Base-by-base conservation (phyloP, 176 grass and related monocot species). In the Urochloa ruziziensis region DNA sequence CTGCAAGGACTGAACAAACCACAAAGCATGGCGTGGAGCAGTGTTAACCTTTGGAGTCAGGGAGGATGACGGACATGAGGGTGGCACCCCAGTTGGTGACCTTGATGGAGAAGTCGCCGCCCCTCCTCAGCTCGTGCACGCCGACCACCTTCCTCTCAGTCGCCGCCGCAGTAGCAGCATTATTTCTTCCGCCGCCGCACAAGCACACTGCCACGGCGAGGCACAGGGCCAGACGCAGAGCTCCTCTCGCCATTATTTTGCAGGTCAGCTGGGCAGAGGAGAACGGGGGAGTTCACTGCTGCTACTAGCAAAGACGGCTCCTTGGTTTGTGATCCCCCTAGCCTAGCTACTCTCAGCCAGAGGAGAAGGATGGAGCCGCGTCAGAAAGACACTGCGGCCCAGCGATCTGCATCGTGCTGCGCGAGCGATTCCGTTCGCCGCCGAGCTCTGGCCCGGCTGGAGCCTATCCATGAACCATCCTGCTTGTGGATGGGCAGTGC, bases 1-100 rank as follows among this genome's bases (percentile, higher is more conserved):
- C n/a, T n/a, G n/a, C n/a, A n/a, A n/a, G n/a, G n/a, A n/a, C n/a
- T n/a, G n/a, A n/a, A n/a, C n/a, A n/a, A n/a, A n/a, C n/a, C n/a
- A n/a, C n/a, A n/a, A n/a, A n/a, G n/a, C n/a, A n/a, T n/a, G n/a
- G n/a, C n/a, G n/a, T n/a, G n/a, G n/a, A n/a, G n/a, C n/a, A n/a
- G n/a, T n/a, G n/a, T n/a, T n/a, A n/a, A 91, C 94, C 92, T 89
- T 78, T 88, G 48, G 90, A 94, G 71, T 94, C 95, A 0, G 92
- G 95, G 59, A 94, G 83, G 39, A 92, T 19, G 10, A 94, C 83
- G 11, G 92, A 97, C 80, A 88, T 82, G 56, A 94, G 84, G 7
- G 92, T 97, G 32, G 95, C 95, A 0, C 95, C 95, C 92, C 90
- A 94, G 69, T 94, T 94, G 19, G 88, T 93, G 70, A 97, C 44